These are phyloP conservation scores for Trichoderma sp. DNA, from an alignment of 2,329 filamentous ascomycete genomes.

Conservation along the genomic window DNA sequence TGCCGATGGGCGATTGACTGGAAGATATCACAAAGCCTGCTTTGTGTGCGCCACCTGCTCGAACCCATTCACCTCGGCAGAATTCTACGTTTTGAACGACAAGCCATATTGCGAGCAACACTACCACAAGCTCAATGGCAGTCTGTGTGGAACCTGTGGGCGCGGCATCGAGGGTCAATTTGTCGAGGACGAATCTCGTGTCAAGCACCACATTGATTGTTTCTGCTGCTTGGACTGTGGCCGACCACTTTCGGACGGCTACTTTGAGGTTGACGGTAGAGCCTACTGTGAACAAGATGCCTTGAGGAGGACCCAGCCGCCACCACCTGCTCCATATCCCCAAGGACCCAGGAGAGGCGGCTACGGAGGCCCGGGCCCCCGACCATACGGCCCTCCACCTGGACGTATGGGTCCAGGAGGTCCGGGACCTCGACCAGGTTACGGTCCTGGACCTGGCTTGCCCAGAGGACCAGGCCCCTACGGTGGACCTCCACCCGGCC, in stretches of 20 bases:
- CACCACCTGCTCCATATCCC: not conserved
- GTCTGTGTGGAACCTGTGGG: slow-evolving; percentile 75
- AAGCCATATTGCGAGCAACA: slow-evolving; percentile 87
- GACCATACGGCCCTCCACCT: slow-evolving; percentile 17
- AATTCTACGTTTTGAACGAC: slow-evolving; percentile 89
- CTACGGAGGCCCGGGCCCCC: slow-evolving; percentile 13
- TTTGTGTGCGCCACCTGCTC: slow-evolving; percentile 87
- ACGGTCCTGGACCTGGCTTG: slow-evolving; percentile 15
- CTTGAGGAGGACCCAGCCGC: slow-evolving; percentile 50
- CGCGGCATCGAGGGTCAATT: slow-evolving; percentile 91
- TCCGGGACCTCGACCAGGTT: slow-evolving; percentile 21
- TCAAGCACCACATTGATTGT: slow-evolving; percentile 85
- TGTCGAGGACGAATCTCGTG: slow-evolving; percentile 71
- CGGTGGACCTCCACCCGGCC: slow-evolving; percentile 20
- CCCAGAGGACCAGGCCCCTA: slow-evolving; percentile 19
- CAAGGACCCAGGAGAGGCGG: slow-evolving; percentile 7
- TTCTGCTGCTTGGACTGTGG: slow-evolving; percentile 81
- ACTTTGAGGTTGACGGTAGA: slow-evolving; percentile 80
- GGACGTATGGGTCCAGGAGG: slow-evolving; percentile 23
- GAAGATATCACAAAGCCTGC: slow-evolving; percentile 91
- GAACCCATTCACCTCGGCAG: slow-evolving; percentile 76
- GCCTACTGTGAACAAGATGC: slow-evolving; percentile 89
- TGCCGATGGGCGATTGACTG: slow-evolving; percentile 85
- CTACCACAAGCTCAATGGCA: slow-evolving; percentile 89
- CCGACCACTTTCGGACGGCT: slow-evolving; percentile 72